These are phyloP conservation scores for Gossypium aridum DNA, from an alignment of 441 rosid genomes.

Conservation along the genomic window DNA sequence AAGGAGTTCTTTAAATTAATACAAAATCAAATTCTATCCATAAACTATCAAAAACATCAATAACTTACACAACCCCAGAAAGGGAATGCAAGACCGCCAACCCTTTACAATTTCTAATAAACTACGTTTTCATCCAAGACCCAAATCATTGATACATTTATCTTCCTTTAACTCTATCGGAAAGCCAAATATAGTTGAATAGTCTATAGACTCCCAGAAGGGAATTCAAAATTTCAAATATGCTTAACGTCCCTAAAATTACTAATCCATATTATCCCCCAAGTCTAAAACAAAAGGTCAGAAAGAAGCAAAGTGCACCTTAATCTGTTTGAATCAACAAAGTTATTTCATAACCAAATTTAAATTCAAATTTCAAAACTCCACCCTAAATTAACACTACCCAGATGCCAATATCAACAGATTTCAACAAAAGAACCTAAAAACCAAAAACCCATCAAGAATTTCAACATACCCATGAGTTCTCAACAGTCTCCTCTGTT, in stretches of 20 bases:
- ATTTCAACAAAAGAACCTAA: neutral
- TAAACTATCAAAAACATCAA: neutral
- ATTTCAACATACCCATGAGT: slow-evolving; percentile 44
- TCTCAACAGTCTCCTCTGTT: slow-evolving; percentile 74
- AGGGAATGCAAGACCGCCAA: neutral
- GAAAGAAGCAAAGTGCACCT: neutral
- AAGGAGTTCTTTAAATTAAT: neutral
- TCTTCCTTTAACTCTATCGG: neutral
- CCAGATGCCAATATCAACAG: slow-evolving; percentile 10
- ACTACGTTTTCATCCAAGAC: neutral
- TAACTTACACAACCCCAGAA: neutral
- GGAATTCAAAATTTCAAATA: neutral
- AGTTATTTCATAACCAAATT: neutral
- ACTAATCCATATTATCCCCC: neutral
- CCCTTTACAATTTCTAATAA: neutral
- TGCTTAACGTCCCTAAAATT: neutral
- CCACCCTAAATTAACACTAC: neutral
- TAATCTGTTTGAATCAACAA: neutral
- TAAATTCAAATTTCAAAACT: neutral
- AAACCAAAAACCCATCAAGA: slow-evolving; percentile 11
- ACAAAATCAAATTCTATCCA: neutral
- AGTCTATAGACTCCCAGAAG: neutral
- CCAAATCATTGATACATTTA: neutral
- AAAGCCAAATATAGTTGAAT: neutral
- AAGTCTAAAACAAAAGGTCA: neutral